Evolutionary conservation across 192 early-diverging fungal genomes (phyloP), one percentile per base, ranked within the genome.

Genomic region (Coemansia sp.): DNA sequence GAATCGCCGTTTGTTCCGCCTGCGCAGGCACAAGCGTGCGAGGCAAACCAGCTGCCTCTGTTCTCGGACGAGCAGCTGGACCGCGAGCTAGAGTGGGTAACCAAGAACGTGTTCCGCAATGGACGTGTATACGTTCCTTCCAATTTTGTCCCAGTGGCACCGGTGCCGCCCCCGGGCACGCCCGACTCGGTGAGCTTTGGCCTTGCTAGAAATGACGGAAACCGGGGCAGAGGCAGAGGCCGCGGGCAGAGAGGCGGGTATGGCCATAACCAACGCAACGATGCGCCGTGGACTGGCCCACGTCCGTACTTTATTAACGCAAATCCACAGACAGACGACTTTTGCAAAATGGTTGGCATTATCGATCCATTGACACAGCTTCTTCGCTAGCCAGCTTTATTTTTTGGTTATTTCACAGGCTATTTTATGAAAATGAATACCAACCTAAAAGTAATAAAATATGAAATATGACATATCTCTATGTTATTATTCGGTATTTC

Each of bases 291-390:
- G 65, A 19, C 49, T 14, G 72, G 61, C 16, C 65, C 71, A 26
- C 64, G 51, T 18, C 75, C 75, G 16, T 39, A 74, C 11, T 54
- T 68, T 18, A 54, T 82, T 13, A 87, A 89, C 32, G 65, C 84
- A 5, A 98, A 96, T 69, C 93, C 93, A 3, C 96, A 98, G 72
- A 97, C 93, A 7, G 84, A 75, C 3, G 80, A 66, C 10, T 88
- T 97, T 52, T 94, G 92, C 69, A 64, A 79, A 0, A 71, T 90
- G 74, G 48, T 95, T 10, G 83, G 84, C 14, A 83, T 97, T 12
- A 50, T 70, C 29, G 74, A 82, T 53, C 39, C 14, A n/a, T 37
- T 82, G 56, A 81, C 78, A 11, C 73, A 69, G 51, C 74, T 64
- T 22, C 68, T 54, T 1, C 35, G 56, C 37, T 55, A 64, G 26